Base-by-base conservation (phyloP, 2,329 filamentous ascomycete genomes). In the Magnaporthiopsis incrustans region DNA sequence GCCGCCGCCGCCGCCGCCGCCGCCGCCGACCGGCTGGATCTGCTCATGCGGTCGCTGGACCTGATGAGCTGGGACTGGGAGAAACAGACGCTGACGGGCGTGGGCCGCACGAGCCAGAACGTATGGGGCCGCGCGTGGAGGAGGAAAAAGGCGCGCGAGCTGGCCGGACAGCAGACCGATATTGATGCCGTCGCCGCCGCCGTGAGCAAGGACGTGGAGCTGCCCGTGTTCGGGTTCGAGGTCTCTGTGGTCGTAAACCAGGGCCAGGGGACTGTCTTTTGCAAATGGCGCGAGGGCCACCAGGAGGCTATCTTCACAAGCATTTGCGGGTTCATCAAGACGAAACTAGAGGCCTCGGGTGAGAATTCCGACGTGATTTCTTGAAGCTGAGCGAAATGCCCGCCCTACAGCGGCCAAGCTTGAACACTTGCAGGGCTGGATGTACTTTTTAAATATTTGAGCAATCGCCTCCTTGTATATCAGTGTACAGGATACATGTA, bases 221-320 rank as follows among this genome's bases (percentile, higher is more conserved):
- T 73, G 57, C 70, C 70, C 61, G 74, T 73, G 1, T 81, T 90
- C 63, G 87, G 85, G 0, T 87, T 90, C 70, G 81, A 78, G 64
- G 74, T 90, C 11, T 73, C 76, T n/a, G 70, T 87, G 27, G 77
- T 73, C 2, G 73, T 78, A 1, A 70, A 75, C 25, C 73, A 73
- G 62, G 69, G 72, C 1, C 1, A 75, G 25, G 77, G 87, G 0
- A 74, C 72, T 2, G 76, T 89, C 5, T 69, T 75, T 5, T 78
- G 89, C 63, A 81, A 90, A 38, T 96, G 91, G 93, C 71, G 91
- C 0, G 87, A 91, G 69, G 94, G 95, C 0, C 79, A 81, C 7
- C 90, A 96, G 68, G 79, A 83, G 25, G 81, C 87, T 0, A 72
- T 95, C 0, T 97, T 94, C 74, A 90, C 96, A 76, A 97, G 93